Evolutionary conservation across 139 green algal species (phyloP), one percentile per base, ranked within the genome.

Genomic region (Chlorella vulgaris): DNA sequence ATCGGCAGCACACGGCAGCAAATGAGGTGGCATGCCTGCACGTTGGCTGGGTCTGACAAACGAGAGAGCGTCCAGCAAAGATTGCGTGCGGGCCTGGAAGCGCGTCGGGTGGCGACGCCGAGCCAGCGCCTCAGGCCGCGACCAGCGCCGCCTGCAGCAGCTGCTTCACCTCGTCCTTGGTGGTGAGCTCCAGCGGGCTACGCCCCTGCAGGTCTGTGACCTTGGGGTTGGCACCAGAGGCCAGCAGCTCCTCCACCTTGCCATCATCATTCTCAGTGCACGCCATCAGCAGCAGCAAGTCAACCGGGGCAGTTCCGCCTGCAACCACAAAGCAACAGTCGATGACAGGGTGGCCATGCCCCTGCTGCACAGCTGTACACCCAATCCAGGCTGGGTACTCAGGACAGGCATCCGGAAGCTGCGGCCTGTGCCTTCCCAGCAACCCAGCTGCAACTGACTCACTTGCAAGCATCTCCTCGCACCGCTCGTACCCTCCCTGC

Each of bases 241-340:
- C 58, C 10, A 99, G 77, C 33, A 98, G 89, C 91, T 99, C 96
- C 55, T 91, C 88, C 38, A 98, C 94, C 88, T 99, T 99, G 39
- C 94, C 95, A 7, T 85, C 85, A 73, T 99, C 96, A 55, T 93
- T 92, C 82, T 99, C 96, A 38, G 71, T 84, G 69, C 88, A 87
- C 0, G 96, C 93, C 86, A 98, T 92, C 18, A 99, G 83, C 74
- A 99, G 90, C 73, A 99, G 88, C 19, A 98, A 88, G 86, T 99
- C 95, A 13, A 94, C 88, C 3, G 94, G 93, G 69, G 95, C 85
- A n/a, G 90, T 83, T 35, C 89, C 92, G 76, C 76, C 88, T 89
- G 86, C 78, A 86, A n/a, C 7, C 24, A 66, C 28, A 78, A 70
- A 26, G 36, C 8, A 43, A 28, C 1, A 62, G n/a, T 2, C 38